phyloP scores from a whole-genome alignment of 179 eudicot genomes.

The Silene noctiflora region DNA sequence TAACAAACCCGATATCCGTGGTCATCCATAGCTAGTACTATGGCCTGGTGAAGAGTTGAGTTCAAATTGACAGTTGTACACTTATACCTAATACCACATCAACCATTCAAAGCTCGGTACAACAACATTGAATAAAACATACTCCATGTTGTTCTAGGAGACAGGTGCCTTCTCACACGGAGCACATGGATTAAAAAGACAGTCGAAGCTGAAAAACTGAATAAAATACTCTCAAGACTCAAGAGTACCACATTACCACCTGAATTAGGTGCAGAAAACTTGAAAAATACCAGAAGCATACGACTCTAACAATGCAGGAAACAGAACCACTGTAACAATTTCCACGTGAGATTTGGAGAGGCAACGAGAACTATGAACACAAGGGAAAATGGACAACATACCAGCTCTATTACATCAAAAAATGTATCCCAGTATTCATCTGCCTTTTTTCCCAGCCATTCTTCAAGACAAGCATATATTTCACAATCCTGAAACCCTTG shows the following conservation, averaged over 20 bases:
- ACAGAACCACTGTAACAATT: neutral
- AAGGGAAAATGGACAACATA: slow-evolving; percentile 22
- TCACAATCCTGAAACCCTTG: slow-evolving; percentile 83
- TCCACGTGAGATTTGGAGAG: neutral
- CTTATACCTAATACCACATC: neutral
- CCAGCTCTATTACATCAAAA: slow-evolving; percentile 53
- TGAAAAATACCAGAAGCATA: too few species aligned
- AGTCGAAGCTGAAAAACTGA: too few species aligned
- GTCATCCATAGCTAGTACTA: too few species aligned
- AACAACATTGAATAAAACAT: too few species aligned
- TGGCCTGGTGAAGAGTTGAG: neutral
- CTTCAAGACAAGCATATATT: slow-evolving; percentile 57
- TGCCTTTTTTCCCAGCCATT: slow-evolving; percentile 54
- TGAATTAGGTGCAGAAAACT: too few species aligned
- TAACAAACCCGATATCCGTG: too few species aligned
- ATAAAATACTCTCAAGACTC: too few species aligned
- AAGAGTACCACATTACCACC: too few species aligned
- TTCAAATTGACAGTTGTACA: neutral
- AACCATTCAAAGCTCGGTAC: neutral
- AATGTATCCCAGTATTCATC: slow-evolving; percentile 56
- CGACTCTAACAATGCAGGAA: neutral
- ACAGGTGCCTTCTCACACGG: too few species aligned
- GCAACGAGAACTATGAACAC: neutral
- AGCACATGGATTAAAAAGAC: too few species aligned
- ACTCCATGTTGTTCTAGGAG: too few species aligned